These are phyloP conservation scores for Cucurbita ficifolia DNA, from an alignment of 306 rosid genomes.

Conservation along the genomic window DNA sequence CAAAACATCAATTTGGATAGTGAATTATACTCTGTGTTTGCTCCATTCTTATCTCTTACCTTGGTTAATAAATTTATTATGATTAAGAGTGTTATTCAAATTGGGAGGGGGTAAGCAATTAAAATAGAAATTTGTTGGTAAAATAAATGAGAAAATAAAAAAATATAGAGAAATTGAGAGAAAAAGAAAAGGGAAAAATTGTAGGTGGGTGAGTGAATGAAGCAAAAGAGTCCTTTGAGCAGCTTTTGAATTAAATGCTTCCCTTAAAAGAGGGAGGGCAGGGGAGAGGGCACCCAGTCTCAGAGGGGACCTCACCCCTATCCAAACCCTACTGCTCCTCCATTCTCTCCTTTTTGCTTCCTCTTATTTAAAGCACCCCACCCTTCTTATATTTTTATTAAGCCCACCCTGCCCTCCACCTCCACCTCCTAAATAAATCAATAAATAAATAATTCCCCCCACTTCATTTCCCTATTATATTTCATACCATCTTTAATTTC, in stretches of 20 bases:
- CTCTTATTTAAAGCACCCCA: background rate
- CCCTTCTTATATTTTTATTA: background rate
- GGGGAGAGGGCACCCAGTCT: background rate
- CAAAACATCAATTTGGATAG: too few relatives aligned
- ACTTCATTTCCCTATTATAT: background rate
- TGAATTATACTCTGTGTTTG: background rate
- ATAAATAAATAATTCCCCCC: background rate
- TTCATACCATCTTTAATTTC: background rate
- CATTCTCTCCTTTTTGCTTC: background rate
- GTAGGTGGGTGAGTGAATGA: background rate
- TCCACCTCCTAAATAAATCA: background rate
- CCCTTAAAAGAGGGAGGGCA: background rate
- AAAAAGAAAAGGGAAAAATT: background rate
- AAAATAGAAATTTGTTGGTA: background rate
- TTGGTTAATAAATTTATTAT: too few relatives aligned
- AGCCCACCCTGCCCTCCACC: too few relatives aligned
- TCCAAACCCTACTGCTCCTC: background rate
- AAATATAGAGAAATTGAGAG: background rate
- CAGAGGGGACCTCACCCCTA: background rate
- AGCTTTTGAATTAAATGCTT: constrained; percentile 6
- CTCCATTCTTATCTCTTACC: too few relatives aligned
- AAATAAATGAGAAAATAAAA: background rate
- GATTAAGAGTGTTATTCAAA: too few relatives aligned
- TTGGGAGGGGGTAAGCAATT: too few relatives aligned
- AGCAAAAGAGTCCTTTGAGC: background rate